Base-by-base conservation (phyloP, 2,329 filamentous ascomycete genomes). In the Endocalyx cinctus region DNA sequence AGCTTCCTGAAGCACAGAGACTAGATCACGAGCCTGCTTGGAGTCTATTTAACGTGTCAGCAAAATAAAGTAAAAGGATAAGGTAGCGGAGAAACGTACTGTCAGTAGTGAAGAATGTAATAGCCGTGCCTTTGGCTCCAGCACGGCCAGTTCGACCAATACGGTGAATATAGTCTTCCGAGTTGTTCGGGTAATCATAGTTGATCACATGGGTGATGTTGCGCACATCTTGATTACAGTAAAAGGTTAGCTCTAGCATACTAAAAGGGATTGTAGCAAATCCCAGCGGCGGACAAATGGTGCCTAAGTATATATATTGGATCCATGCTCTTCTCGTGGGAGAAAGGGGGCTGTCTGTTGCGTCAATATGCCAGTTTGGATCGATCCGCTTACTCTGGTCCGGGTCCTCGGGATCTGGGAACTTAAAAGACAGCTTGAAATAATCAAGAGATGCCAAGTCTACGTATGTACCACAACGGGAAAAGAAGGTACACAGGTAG, bases 151-250 rank as follows among this genome's bases (percentile, higher is more conserved):
- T 97, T 70, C 92, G 85, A 56, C 92, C 92, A 64, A 90, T 92
- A 64, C 92, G 85, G 62, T 96, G 92, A 52, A 97, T 94, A 58
- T 97, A 97, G 60, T 97, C 90, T 72, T 98, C 92, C 57, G 92
- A 80, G 69, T 97, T 97, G 75, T 97, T 97, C 65, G 90, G 90
- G 69, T 97, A 97, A 66, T 97, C 92, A 86, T 97, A 96, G 82
- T 97, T 97, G 72, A 98, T 79, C 70, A 98, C 92, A 73, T 98
- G 92, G 70, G 92, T 97, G 74, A 98, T 98, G 78, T 98, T 94
- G 72, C 89, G 90, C 74, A 98, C 92, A 84, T 98, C 92, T 97
- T 96, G 61, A 59, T 56, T 58, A 55, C 54, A 56, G 45, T 69
- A 70, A 62, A 78, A n/a, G 75, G 85, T 94, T 94, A 94, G 87